A percentile compares a stretch with the other conserved stretches of the same genome.
These are phyloP conservation scores for Solanum dulcamara DNA, from an alignment of 257 asterid genomes.

Conservation along the genomic window DNA sequence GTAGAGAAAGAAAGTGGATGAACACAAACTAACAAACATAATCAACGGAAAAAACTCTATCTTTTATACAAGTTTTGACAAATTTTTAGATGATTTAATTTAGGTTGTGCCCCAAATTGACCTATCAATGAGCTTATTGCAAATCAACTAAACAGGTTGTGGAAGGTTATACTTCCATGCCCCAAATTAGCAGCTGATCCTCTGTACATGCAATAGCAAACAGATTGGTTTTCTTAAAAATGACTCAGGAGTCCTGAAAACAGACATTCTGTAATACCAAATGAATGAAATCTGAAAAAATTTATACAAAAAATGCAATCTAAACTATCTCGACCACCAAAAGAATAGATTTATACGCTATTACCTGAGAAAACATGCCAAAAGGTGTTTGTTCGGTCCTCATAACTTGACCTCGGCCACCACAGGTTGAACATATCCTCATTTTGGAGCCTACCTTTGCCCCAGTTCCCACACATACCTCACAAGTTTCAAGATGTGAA, in stretches of 20 bases:
- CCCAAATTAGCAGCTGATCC: not conserved
- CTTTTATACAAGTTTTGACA: not conserved
- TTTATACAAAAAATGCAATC: not conserved
- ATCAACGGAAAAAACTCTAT: not conserved
- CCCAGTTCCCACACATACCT: slow-evolving; percentile 82
- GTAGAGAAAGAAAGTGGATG: not conserved
- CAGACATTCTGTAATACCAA: not conserved
- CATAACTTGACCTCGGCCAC: slow-evolving; percentile 99
- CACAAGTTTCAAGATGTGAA: slow-evolving; percentile 94
- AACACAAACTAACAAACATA: not conserved
- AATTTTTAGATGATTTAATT: not conserved
- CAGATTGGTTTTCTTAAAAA: not conserved
- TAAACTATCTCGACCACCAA: not conserved
- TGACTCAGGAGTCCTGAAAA: not conserved
- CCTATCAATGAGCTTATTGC: not conserved
- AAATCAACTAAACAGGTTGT: not conserved
- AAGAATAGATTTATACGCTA: not conserved
- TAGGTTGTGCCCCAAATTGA: not conserved
- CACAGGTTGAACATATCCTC: slow-evolving; percentile 96
- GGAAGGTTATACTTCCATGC: not conserved
- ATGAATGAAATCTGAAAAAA: not conserved
- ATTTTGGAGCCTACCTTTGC: slow-evolving; percentile 88
- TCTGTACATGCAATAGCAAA: not conserved
- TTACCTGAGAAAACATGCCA: slow-evolving; percentile 99
- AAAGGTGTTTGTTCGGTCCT: slow-evolving; percentile 98